These are phyloP conservation scores for Noccaea bulbosa DNA, from an alignment of 345 rosid species.

Conservation along the genomic window DNA sequence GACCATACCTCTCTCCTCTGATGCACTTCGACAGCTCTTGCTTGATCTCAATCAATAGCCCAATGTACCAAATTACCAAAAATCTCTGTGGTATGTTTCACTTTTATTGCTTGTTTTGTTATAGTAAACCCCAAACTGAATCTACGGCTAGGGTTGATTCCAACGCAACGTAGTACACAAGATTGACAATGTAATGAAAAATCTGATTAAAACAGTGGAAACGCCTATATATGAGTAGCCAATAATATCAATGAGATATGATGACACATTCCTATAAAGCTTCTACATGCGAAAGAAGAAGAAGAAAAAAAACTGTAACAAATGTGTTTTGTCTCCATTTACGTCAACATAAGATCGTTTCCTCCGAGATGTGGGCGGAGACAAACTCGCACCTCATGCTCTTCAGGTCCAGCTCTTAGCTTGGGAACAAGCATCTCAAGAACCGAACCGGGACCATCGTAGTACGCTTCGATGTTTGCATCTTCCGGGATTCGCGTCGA, in stretches of 20 bases:
- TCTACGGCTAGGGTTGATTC: slow-evolving; percentile 13
- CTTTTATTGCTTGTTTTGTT: slow-evolving; percentile 12
- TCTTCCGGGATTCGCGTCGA: slow-evolving; percentile 92
- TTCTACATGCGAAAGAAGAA: slow-evolving; percentile 13
- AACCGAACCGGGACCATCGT: slow-evolving; percentile 82
- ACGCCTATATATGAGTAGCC: slow-evolving; percentile 23
- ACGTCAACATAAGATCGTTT: slow-evolving; percentile 78
- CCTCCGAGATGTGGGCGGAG: slow-evolving; percentile 77
- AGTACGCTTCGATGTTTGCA: slow-evolving; percentile 90
- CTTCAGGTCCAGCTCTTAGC: slow-evolving; percentile 80
- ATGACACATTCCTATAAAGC: slow-evolving; percentile 31
- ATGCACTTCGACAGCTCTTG: slow-evolving; percentile 69
- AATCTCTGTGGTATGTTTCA: neutral
- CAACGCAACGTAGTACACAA: slow-evolving; percentile 19
- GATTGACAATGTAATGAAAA: slow-evolving; percentile 24
- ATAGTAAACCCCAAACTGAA: slow-evolving; percentile 4
- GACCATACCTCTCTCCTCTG: slow-evolving; percentile 67
- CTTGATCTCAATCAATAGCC: slow-evolving; percentile 58
- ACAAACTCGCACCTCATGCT: slow-evolving; percentile 96
- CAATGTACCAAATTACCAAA: slow-evolving; percentile 3
- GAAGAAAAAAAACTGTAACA: slow-evolving; percentile 20
- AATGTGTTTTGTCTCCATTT: slow-evolving; percentile 34
- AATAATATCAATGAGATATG: slow-evolving; percentile 35
- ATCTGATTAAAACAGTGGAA: slow-evolving; percentile 29
- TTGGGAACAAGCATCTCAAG: slow-evolving; percentile 97